Evolutionary conservation across 2,329 filamentous ascomycete species (phyloP), one percentile per base, ranked within the genome.

Genomic region (Trichoderma sp.): DNA sequence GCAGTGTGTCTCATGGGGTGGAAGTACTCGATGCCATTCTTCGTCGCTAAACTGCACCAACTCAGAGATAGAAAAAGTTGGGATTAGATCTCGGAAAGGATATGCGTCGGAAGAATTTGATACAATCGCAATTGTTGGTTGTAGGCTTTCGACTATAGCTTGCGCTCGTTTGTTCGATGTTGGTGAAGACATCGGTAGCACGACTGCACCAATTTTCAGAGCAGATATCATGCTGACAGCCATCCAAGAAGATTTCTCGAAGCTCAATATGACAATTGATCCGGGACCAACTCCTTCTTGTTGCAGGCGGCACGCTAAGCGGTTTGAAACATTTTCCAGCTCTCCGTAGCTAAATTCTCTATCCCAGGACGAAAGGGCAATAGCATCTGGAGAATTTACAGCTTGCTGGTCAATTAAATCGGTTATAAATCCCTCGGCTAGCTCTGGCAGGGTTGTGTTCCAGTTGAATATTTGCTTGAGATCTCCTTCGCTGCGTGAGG

Each of bases 311-410:
- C 12, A 36, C 12, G 74, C 75, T 9, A 77, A 61, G 8, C 28
- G 58, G 26, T 43, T 70, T 7, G 74, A 73, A 12, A 71, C 43
- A 5, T 56, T 57, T 39, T 78, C 75, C 2, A 84, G 76, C 56
- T 85, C 78, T 43, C 75, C 69, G 72, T 84, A 85, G 9, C 81
- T 83, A 65, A 84, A 79, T 47, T 76, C 72, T 9, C 83, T 76
- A 53, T 78, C 77, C 77, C 76, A 78, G 4, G 77, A 74, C 30
- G 70, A 76, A 30, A 79, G 61, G 3, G 77, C 77, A 15, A 68
- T 65, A 8, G 73, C 74, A 28, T 67, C 18, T 14, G 74, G 76
- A n/a, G 68, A 65, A 14, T 72, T 68, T 30, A 65, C 14, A 9
- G 71, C 74, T 28, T 67, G 58, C 14, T 73, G 67, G 32, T 57